Evolutionary conservation across 2,329 filamentous ascomycete species (phyloP).

Genomic region (Rutstroemia sp.): DNA sequence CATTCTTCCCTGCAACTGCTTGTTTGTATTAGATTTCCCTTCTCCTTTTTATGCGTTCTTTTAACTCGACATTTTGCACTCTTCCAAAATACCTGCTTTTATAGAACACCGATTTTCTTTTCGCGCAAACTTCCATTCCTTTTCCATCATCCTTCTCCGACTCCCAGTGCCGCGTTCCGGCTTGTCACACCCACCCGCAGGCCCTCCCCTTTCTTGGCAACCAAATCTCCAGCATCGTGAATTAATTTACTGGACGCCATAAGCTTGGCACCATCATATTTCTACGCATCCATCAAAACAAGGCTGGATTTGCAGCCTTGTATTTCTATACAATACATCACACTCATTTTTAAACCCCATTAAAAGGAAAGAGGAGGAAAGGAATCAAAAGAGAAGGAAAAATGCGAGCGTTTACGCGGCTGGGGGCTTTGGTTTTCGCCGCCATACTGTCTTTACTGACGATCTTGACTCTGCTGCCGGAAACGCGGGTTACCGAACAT

Average conservation of each 20-base stretch:
- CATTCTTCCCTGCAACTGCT: too few species aligned
- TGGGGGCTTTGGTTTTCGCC: slow-evolving; percentile 18
- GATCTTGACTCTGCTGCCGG: slow-evolving; percentile 17
- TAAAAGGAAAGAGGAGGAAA: not conserved
- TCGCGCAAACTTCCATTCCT: too few species aligned
- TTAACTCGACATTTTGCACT: too few species aligned
- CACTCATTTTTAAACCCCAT: not conserved
- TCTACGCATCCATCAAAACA: not conserved
- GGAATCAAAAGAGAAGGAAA: not conserved
- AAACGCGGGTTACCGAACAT: slow-evolving; percentile 12
- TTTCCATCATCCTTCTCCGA: too few species aligned
- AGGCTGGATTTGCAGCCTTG: not conserved
- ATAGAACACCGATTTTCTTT: too few species aligned
- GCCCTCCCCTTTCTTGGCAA: not conserved
- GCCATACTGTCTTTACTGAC: slow-evolving; percentile 18
- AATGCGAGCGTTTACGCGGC: slow-evolving; percentile 15
- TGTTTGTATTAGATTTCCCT: too few species aligned
- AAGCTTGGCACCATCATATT: not conserved
- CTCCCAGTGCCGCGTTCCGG: too few species aligned
- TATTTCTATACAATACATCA: not conserved
- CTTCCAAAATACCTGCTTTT: too few species aligned
- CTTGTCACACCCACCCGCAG: too few species aligned
- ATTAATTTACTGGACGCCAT: not conserved
- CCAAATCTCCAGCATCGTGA: not conserved
- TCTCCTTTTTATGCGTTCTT: too few species aligned